Percentiles rank a stretch among this genome's conserved stretches.
Conservation (phyloP, 257 asterid genomes). For the Solanum pinnatisectum region DNA sequence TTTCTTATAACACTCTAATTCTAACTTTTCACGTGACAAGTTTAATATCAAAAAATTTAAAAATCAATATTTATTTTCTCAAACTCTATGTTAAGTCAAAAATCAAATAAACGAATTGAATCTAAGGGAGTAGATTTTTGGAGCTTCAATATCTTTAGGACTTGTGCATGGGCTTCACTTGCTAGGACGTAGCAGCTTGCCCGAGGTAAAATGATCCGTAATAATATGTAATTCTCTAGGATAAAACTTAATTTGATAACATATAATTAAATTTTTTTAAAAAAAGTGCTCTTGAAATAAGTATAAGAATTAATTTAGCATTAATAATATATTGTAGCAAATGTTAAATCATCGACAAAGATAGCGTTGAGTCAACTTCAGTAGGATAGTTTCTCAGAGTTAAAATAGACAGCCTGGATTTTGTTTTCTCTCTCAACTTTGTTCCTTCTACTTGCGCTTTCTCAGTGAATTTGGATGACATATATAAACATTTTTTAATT, state of each 20-base stretch:
- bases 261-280: not conserved
- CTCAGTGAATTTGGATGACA: not conserved
- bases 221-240: not conserved
- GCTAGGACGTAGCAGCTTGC: not conserved
- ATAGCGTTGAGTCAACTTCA: not conserved
- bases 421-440: not conserved
- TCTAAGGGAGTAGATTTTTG: accelerated
- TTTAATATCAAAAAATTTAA: too few species aligned
- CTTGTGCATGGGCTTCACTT: not conserved
- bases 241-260: not conserved
- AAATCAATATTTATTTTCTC: too few species aligned
- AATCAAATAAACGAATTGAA: too few species aligned
- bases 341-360: not conserved
- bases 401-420: not conserved
- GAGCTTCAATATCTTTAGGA: not conserved
- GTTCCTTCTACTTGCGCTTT: not conserved
- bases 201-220: not conserved
- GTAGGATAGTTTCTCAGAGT: not conserved
- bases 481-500: not conserved
- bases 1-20: not conserved
- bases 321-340: too few species aligned
- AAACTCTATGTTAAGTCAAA: too few species aligned
- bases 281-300: not conserved
- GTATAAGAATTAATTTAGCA: not conserved
- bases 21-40: accelerated